Percentiles rank a stretch among this genome's conserved stretches.
Evolutionary conservation across 1,139 yeast genomes (phyloP).

Genomic region (Taphrina wiesneri): DNA sequence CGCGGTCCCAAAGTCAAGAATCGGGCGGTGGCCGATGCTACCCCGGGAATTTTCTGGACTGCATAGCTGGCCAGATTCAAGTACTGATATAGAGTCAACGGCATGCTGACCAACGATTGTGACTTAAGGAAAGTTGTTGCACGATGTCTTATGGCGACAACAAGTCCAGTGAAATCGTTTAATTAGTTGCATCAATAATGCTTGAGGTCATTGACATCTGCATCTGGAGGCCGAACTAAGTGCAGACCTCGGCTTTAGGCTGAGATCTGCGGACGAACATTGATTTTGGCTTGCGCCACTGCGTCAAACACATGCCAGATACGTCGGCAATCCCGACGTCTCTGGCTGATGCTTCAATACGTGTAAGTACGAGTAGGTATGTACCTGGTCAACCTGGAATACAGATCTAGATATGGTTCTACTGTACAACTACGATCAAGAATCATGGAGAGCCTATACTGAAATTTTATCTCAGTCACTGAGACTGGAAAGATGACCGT

Average conservation of each 20-base stretch:
- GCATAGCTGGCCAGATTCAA: conserved; percentile 16
- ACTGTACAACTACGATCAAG: no score
- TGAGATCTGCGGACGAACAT: background rate
- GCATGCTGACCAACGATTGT: no score
- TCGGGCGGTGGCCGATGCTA: conserved; percentile 9
- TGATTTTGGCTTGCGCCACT: background rate
- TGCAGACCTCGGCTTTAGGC: background rate
- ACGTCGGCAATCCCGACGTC: background rate
- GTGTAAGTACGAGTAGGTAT: no score
- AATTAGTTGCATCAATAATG: background rate
- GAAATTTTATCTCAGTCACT: no score
- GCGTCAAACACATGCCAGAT: background rate
- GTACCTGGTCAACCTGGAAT: no score
- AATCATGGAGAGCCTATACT: no score
- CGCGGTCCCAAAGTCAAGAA: conserved; percentile 9
- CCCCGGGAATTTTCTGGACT: conserved; percentile 8
- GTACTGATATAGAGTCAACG: background rate
- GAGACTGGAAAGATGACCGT: background rate
- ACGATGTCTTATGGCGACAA: no score
- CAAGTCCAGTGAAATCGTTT: no score
- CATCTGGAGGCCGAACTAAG: background rate
- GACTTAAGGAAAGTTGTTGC: no score
- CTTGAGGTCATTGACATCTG: background rate
- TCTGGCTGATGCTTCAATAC: no score
- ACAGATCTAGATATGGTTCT: no score